Conservation (phyloP, 768 basidiomycete genomes). For the Mycena kentingensis region DNA sequence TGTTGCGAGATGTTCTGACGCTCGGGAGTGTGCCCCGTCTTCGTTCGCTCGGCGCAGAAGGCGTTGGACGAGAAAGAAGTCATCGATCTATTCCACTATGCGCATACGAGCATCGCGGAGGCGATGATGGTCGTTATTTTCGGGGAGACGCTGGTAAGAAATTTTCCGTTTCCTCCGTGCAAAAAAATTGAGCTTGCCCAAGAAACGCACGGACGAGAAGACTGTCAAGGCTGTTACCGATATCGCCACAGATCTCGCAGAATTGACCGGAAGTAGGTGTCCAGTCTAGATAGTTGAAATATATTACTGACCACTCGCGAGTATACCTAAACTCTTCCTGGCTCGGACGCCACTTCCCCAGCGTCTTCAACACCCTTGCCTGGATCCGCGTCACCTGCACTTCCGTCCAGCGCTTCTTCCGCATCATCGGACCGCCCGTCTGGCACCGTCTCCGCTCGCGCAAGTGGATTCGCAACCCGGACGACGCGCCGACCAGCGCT, state of each 20-base stretch:
- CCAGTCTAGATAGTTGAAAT: neutral
- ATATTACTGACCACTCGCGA: neutral
- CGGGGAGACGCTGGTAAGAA: no score
- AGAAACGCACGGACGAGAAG: constrained; percentile 30
- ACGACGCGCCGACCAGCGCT: constrained; percentile 15
- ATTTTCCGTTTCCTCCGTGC: no score
- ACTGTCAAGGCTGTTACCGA: constrained; percentile 18
- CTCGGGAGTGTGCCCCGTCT: constrained; percentile 26
- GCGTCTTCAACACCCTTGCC: constrained; percentile 1
- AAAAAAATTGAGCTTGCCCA: no score
- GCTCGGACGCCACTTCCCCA: constrained; percentile 16
- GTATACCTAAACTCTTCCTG: constrained; percentile 19
- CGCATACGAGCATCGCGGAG: constrained; percentile 32
- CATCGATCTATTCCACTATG: constrained; percentile 32
- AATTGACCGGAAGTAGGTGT: constrained; percentile 20
- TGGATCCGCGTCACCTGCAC: constrained; percentile 19
- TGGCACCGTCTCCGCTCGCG: constrained; percentile 17
- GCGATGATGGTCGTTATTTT: constrained; percentile 34
- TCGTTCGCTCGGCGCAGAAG: constrained; percentile 6
- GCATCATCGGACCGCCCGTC: constrained; percentile 20
- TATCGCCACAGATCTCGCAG: constrained; percentile 19
- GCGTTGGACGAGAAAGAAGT: constrained; percentile 2
- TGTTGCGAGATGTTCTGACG: neutral
- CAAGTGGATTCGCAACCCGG: constrained; percentile 3
- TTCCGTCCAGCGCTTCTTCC: constrained; percentile 15